These are phyloP conservation scores for Fusarium anguioides DNA, from an alignment of 2,329 filamentous ascomycete genomes.

Conservation along the genomic window DNA sequence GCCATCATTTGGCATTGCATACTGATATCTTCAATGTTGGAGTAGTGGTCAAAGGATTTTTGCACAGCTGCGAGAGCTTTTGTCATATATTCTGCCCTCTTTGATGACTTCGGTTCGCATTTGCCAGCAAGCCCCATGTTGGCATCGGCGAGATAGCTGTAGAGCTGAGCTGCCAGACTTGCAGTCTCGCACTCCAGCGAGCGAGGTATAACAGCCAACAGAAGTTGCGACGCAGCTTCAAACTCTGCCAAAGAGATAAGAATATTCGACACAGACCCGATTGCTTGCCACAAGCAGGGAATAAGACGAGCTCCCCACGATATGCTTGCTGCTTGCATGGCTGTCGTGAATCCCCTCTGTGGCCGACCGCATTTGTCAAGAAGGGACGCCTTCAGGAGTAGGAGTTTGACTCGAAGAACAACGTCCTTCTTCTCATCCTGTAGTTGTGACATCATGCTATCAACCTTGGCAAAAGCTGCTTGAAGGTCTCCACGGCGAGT, in stretches of 20 bases:
- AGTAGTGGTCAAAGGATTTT: conserved; percentile 72
- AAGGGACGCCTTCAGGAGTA: conserved; percentile 78
- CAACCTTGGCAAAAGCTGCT: conserved; percentile 61
- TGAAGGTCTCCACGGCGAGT: conserved; percentile 60
- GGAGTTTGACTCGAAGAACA: conserved; percentile 74
- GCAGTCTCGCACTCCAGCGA: conserved; percentile 77
- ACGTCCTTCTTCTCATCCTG: conserved; percentile 64
- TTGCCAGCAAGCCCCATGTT: conserved; percentile 80
- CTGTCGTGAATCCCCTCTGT: conserved; percentile 80
- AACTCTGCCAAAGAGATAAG: conserved; percentile 79
- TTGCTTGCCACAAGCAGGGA: conserved; percentile 77
- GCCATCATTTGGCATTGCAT: conserved; percentile 82
- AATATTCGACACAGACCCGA: conserved; percentile 74
- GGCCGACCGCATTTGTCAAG: conserved; percentile 75
- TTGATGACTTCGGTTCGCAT: conserved; percentile 54
- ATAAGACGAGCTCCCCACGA: conserved; percentile 77
- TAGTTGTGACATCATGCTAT: conserved; percentile 55
- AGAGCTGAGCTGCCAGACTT: conserved; percentile 72
- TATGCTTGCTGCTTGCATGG: conserved; percentile 78
- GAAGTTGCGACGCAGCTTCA: conserved; percentile 69
- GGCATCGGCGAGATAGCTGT: conserved; percentile 78
- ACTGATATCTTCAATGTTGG: conserved; percentile 70
- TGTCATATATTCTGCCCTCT: conserved; percentile 66
- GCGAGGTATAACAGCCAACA: conserved; percentile 78
- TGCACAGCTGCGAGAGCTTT: conserved; percentile 71